These are phyloP conservation scores for Pythium volutum DNA, from an alignment of 352 stramenopile species.

Conservation along the genomic window DNA sequence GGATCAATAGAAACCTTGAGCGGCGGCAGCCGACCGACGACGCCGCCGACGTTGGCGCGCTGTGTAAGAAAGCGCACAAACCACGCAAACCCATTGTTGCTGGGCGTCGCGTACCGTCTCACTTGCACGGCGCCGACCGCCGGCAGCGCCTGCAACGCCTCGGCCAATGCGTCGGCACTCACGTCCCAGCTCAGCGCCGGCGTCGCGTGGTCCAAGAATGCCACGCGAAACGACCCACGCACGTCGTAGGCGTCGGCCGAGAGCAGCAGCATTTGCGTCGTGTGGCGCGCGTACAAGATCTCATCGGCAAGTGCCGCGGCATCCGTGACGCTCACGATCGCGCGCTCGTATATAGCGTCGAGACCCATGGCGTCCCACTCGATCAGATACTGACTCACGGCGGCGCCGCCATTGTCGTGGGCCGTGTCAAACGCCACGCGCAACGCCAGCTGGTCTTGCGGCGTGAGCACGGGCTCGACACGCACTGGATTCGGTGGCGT, in stretches of 20 bases:
- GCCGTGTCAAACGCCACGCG: slow-evolving; percentile 75
- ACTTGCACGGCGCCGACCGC: slow-evolving; percentile 83
- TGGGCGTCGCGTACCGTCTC: slow-evolving; percentile 45
- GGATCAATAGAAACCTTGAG: slow-evolving; percentile 75
- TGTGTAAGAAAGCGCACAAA: slow-evolving; percentile 76
- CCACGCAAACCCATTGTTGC: slow-evolving; percentile 79
- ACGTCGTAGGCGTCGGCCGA: slow-evolving; percentile 81
- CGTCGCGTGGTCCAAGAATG: slow-evolving; percentile 70
- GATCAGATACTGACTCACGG: slow-evolving; percentile 88
- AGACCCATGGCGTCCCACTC: slow-evolving; percentile 92
- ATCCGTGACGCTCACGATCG: slow-evolving; percentile 25
- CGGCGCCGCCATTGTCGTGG: slow-evolving; percentile 76
- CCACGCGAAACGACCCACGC: slow-evolving; percentile 82
- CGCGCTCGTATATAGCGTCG: slow-evolving; percentile 42
- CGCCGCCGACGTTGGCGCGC: slow-evolving; percentile 38
- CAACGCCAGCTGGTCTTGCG: slow-evolving; percentile 44
- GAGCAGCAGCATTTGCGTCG: slow-evolving; percentile 89
- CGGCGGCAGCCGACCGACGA: slow-evolving; percentile 50
- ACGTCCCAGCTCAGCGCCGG: slow-evolving; percentile 66
- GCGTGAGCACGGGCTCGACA: slow-evolving; percentile 30
- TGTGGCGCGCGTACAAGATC: slow-evolving; percentile 79
- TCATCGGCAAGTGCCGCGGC: slow-evolving; percentile 37
- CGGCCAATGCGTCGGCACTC: slow-evolving; percentile 73
- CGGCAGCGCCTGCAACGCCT: slow-evolving; percentile 73
- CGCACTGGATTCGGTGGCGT: slow-evolving; percentile 50